Evolutionary conservation across 495 filamentous ascomycete species (phyloP).

Genomic region (Neurospora sp.): DNA sequence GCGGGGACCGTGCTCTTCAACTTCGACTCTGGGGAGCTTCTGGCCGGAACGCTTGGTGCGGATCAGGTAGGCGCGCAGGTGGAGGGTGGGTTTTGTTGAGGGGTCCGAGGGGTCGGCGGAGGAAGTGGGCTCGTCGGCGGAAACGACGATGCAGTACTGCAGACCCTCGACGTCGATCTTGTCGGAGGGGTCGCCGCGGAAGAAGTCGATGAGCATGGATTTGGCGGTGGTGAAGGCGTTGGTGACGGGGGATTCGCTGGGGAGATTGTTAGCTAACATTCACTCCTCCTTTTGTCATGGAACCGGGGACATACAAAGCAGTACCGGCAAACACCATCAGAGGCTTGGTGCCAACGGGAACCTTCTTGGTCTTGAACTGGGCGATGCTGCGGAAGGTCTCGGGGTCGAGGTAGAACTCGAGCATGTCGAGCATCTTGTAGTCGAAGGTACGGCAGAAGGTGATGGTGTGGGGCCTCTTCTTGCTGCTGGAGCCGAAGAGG

Average conservation of each 20-base stretch:
- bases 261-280: background rate
- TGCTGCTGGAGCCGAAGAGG: constrained; percentile 71
- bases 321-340: constrained; percentile 80
- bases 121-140: constrained; percentile 56
- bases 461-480: constrained; percentile 87
- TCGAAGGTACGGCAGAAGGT: constrained; percentile 76
- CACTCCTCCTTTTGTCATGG: background rate
- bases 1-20: constrained; percentile 91
- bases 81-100: constrained; percentile 55
- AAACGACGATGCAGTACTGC: constrained; percentile 75
- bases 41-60: constrained; percentile 76
- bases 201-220: constrained; percentile 82
- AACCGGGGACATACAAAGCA: constrained; percentile 38
- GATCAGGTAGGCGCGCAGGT: constrained; percentile 77
- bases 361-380: constrained; percentile 76
- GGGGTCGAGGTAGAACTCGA: constrained; percentile 71
- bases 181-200: constrained; percentile 55
- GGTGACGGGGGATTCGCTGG: constrained; percentile 55
- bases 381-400: constrained; percentile 53
- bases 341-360: constrained; percentile 73
- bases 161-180: constrained; percentile 90
- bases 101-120: constrained; percentile 30
- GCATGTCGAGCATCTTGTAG: constrained; percentile 83
- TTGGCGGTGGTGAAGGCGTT: constrained; percentile 74
- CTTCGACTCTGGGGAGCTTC: constrained; percentile 77